phyloP scores from a whole-genome alignment of 306 rosid genomes.

The Crotalaria pallida region DNA sequence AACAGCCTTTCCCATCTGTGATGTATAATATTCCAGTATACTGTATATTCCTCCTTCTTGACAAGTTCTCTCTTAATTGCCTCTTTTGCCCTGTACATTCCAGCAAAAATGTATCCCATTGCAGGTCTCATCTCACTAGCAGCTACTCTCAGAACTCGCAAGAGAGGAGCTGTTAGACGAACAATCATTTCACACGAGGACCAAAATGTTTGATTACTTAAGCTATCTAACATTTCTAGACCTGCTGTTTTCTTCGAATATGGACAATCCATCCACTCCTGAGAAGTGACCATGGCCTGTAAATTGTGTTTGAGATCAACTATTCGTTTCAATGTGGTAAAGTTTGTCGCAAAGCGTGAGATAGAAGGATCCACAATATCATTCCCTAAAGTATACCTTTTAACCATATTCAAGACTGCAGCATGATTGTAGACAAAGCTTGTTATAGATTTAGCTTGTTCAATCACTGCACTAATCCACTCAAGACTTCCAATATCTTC shows the following conservation, averaged over 20 bases:
- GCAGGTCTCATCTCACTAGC: constrained; percentile 75
- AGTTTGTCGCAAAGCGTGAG: constrained; percentile 58
- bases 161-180: constrained; percentile 65
- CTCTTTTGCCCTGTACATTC: constrained; percentile 77
- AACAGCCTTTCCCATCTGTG: constrained; percentile 73
- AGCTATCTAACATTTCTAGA: constrained; percentile 66
- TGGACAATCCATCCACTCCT: constrained; percentile 80
- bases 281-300: constrained; percentile 84
- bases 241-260: constrained; percentile 78
- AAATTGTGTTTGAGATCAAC: constrained; percentile 72
- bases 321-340: constrained; percentile 66
- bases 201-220: constrained; percentile 80
- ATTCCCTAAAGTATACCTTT: constrained; percentile 66
- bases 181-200: constrained; percentile 63
- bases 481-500: constrained; percentile 72
- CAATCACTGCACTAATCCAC: constrained; percentile 60
- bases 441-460: constrained; percentile 72
- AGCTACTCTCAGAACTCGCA: constrained; percentile 59
- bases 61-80: constrained; percentile 68
- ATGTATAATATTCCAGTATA: constrained; percentile 86
- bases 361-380: constrained; percentile 69
- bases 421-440: constrained; percentile 74
- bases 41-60: constrained; percentile 71
- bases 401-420: constrained; percentile 66
- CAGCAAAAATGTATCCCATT: constrained; percentile 80